Evolutionary conservation across 192 early-diverging fungal species (phyloP).

Genomic region (Geosiphon pyriformis): DNA sequence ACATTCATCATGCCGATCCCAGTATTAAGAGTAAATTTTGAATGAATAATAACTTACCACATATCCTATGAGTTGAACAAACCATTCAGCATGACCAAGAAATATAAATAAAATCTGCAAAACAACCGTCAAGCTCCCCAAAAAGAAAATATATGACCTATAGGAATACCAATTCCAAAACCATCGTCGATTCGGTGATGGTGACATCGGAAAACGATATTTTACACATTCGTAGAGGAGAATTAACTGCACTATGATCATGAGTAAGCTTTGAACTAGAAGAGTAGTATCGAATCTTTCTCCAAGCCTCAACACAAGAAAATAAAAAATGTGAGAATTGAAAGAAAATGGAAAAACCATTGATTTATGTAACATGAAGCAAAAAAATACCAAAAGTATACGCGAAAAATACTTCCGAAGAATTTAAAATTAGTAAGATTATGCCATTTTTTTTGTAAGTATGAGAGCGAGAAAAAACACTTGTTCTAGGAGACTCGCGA

Average conservation of each 20-base stretch:
- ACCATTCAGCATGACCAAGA: slow-evolving; percentile 21
- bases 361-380: background rate
- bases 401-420: slow-evolving; percentile 40
- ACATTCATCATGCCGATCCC: no score
- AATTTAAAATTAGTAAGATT: no score
- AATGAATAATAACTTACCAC: slow-evolving; percentile 9
- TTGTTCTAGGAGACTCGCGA: no score
- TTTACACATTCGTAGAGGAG: slow-evolving; percentile 43
- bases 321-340: background rate
- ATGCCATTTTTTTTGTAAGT: no score
- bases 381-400: slow-evolving; percentile 38
- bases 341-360: background rate
- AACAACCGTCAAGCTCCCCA: slow-evolving; percentile 22
- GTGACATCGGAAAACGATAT: slow-evolving; percentile 30
- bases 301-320: slow-evolving; percentile 39
- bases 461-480: no score
- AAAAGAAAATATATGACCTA: slow-evolving; percentile 34
- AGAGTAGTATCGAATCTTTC: slow-evolving; percentile 48
- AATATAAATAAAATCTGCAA: slow-evolving; percentile 27
- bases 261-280: slow-evolving; percentile 48
- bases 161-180: slow-evolving; percentile 43
- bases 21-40: background rate
- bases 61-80: slow-evolving; percentile 36
- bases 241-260: slow-evolving; percentile 49
- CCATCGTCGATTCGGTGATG: slow-evolving; percentile 15